Evolutionary conservation across 1,284 basidiomycete species (phyloP).

Genomic region (Lentinus polychrous): DNA sequence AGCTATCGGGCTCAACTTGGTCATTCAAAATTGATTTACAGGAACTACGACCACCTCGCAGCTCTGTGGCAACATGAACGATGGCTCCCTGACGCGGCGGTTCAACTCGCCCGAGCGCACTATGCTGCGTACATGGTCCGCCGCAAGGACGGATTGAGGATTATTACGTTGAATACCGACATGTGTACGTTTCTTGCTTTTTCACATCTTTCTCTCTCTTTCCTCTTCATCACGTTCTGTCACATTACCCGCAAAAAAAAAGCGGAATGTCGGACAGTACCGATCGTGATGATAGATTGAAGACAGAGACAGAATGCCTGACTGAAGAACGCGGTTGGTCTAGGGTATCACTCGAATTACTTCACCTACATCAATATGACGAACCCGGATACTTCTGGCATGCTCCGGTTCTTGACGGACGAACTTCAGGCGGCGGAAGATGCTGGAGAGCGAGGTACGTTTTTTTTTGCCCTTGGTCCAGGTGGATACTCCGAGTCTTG

Average conservation of each 20-base stretch:
- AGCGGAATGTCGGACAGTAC: conserved; percentile 42
- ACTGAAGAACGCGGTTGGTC: background rate
- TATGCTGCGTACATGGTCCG: conserved; percentile 73
- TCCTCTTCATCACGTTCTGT: background rate
- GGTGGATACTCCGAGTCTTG: background rate
- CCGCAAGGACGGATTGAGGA: conserved; percentile 58
- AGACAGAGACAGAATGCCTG: no score
- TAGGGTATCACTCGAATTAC: conserved; percentile 42
- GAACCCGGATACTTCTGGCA: conserved; percentile 64
- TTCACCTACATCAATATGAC: conserved; percentile 77
- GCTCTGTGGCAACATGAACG: conserved; percentile 62
- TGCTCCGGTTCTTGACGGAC: conserved; percentile 74
- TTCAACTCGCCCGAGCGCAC: conserved; percentile 56
- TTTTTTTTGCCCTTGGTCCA: no score
- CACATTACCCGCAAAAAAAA: no score
- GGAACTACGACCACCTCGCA: conserved; percentile 73
- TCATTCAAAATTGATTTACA: conserved; percentile 19
- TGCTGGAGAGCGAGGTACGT: conserved; percentile 52
- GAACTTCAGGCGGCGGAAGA: conserved; percentile 78
- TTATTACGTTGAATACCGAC: conserved; percentile 77
- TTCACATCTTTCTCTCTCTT: background rate
- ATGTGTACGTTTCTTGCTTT: conserved; percentile 41
- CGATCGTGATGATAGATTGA: no score
- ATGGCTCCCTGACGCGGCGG: conserved; percentile 61
- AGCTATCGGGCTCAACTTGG: background rate